Conservation (phyloP, 2,329 filamentous ascomycete genomes). For the Aspergillus oerlinghausenensis region DNA sequence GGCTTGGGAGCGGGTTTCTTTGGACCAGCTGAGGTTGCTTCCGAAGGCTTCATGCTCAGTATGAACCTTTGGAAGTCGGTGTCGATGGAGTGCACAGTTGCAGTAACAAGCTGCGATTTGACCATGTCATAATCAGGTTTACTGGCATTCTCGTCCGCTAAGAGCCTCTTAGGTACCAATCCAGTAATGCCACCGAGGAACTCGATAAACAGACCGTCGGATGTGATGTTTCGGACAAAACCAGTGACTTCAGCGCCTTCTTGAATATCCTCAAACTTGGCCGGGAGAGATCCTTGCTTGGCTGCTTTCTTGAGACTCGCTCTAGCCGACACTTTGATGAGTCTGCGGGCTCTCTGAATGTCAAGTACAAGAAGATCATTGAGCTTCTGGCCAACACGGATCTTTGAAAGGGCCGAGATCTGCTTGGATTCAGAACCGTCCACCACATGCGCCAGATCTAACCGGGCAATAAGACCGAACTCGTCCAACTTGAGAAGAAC, state of each 20-base stretch:
- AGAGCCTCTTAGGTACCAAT: conserved; percentile 71
- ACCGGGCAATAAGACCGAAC: conserved; percentile 69
- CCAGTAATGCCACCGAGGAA: conserved; percentile 75
- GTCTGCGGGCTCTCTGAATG: conserved; percentile 72
- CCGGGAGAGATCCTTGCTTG: conserved; percentile 67
- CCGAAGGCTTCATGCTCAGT: conserved; percentile 52
- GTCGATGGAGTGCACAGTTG: conserved; percentile 70
- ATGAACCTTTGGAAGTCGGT: conserved; percentile 64
- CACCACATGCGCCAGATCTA: conserved; percentile 73
- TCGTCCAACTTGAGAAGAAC: conserved; percentile 71
- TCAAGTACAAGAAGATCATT: conserved; percentile 80
- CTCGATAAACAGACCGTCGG: conserved; percentile 79
- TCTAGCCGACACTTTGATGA: conserved; percentile 76
- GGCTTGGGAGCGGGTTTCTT: conserved; percentile 30
- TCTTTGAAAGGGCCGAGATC: conserved; percentile 69
- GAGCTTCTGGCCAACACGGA: conserved; percentile 78
- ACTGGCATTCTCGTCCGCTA: conserved; percentile 64
- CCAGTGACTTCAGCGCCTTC: conserved; percentile 67
- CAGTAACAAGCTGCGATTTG: conserved; percentile 69
- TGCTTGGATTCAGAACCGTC: conserved; percentile 81
- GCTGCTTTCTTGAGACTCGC: conserved; percentile 73
- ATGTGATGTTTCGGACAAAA: conserved; percentile 79
- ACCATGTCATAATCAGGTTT: conserved; percentile 73
- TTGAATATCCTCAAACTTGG: conserved; percentile 65
- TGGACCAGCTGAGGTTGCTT: conserved; percentile 48